Conservation (phyloP, 768 basidiomycete genomes). For the Boletus insuetus region DNA sequence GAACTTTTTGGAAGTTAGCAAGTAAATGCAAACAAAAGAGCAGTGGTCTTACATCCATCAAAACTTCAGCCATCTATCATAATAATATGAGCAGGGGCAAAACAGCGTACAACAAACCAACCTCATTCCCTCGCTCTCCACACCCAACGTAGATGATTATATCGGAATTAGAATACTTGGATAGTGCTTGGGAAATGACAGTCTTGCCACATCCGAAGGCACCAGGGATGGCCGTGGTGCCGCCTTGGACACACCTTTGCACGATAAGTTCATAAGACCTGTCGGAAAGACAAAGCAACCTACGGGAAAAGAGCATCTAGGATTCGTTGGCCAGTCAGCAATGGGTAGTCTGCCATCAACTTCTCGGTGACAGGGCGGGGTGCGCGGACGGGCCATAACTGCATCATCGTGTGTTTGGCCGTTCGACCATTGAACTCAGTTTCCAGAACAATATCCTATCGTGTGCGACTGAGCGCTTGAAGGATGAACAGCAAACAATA, state of each 20-base stretch:
- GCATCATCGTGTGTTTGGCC: slow-evolving; percentile 94
- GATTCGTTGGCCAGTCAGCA: slow-evolving; percentile 95
- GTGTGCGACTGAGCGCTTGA: not conserved
- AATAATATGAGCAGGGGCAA: slow-evolving; percentile 15
- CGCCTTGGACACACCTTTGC: slow-evolving; percentile 87
- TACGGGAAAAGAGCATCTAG: slow-evolving; percentile 96
- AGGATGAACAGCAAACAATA: not conserved
- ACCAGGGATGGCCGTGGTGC: slow-evolving; percentile 96
- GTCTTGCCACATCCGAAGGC: slow-evolving; percentile 99
- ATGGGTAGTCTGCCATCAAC: slow-evolving; percentile 85
- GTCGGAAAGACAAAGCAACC: slow-evolving; percentile 28
- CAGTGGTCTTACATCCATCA: slow-evolving; percentile 75
- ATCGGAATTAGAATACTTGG: slow-evolving; percentile 98
- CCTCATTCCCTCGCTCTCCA: slow-evolving; percentile 98
- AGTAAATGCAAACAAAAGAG: slow-evolving; percentile 1
- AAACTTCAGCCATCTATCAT: slow-evolving; percentile 91
- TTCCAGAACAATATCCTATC: slow-evolving; percentile 89
- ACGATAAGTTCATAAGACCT: not conserved
- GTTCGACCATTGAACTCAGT: slow-evolving; percentile 97
- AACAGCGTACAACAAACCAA: slow-evolving; percentile 41
- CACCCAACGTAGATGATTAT: slow-evolving; percentile 99
- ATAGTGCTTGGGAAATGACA: slow-evolving; percentile 96
- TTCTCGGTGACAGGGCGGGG: slow-evolving; percentile 96
- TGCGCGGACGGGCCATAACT: slow-evolving; percentile 98
- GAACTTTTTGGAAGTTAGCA: slow-evolving; percentile 46